These are phyloP conservation scores for Naganishia randhawae DNA, from an alignment of 768 basidiomycete species.

Conservation along the genomic window DNA sequence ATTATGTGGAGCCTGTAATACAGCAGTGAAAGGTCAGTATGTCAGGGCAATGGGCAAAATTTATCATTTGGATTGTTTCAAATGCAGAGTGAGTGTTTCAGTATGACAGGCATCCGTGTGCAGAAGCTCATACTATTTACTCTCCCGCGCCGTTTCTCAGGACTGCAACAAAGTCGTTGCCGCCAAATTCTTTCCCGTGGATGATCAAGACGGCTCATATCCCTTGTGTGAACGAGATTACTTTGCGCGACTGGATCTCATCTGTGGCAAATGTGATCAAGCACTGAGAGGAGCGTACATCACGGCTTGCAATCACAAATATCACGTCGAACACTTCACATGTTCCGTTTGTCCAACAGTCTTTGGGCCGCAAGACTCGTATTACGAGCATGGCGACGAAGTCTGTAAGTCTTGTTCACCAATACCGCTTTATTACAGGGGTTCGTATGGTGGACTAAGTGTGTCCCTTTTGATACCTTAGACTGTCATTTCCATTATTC, in stretches of 20 bases:
- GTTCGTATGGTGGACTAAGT: not conserved
- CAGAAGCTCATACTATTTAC: not conserved
- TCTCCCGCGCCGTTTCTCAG: slow-evolving; percentile 53
- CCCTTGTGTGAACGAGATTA: slow-evolving; percentile 99
- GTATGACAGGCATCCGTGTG: not conserved
- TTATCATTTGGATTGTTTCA: slow-evolving; percentile 96
- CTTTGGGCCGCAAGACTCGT: slow-evolving; percentile 96
- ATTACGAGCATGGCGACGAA: slow-evolving; percentile 97
- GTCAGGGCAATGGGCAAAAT: slow-evolving; percentile 90
- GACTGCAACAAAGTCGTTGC: slow-evolving; percentile 96
- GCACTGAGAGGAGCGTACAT: slow-evolving; percentile 96
- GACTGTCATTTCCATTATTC: slow-evolving; percentile 98
- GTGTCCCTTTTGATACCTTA: slow-evolving; percentile 22
- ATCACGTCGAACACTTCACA: slow-evolving; percentile 98
- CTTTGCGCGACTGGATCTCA: slow-evolving; percentile 89
- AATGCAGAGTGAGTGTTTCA: slow-evolving; percentile 72
- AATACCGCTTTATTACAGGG: not conserved
- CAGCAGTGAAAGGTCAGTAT: slow-evolving; percentile 80
- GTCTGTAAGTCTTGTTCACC: slow-evolving; percentile 58
- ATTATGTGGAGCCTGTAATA: slow-evolving; percentile 51
- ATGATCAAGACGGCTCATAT: slow-evolving; percentile 77
- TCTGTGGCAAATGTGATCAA: slow-evolving; percentile 91
- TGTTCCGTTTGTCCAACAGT: slow-evolving; percentile 93
- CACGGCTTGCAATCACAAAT: slow-evolving; percentile 98
- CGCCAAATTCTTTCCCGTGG: slow-evolving; percentile 97